Conservation (phyloP, 306 rosid genomes). For the Abrus precatorius region DNA sequence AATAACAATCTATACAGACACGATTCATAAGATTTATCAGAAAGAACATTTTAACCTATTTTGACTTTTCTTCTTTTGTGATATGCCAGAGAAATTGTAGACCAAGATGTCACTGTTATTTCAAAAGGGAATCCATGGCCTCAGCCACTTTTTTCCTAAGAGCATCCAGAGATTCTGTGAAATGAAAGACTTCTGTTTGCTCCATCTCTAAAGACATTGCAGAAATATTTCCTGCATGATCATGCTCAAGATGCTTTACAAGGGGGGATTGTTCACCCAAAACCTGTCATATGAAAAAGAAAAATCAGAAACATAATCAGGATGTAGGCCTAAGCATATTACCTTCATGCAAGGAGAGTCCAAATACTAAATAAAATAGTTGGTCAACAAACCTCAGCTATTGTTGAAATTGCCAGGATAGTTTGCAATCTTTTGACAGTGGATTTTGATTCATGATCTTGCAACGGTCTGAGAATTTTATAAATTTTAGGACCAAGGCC, state of each 20-base stretch:
- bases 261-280: conserved; percentile 53
- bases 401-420: conserved; percentile 78
- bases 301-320: conserved; percentile 38
- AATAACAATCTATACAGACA: neutral
- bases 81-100: neutral
- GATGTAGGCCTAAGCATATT: conserved; percentile 4
- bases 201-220: conserved; percentile 61
- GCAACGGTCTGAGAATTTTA: conserved; percentile 69
- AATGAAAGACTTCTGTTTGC: conserved; percentile 49
- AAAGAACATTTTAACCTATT: conserved; percentile 35
- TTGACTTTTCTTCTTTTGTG: neutral
- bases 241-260: conserved; percentile 48
- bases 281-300: conserved; percentile 52
- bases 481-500: conserved; percentile 75
- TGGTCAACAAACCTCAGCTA: conserved; percentile 65
- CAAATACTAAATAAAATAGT: conserved; percentile 14
- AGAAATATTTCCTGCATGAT: conserved; percentile 57
- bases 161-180: conserved; percentile 50
- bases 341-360: neutral
- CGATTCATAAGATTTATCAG: neutral
- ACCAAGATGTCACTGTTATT: conserved; percentile 27
- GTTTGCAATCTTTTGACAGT: conserved; percentile 77
- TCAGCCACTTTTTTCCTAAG: conserved; percentile 52
- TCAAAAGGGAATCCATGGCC: conserved; percentile 53
- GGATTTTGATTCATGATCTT: conserved; percentile 63